phyloP scores from a whole-genome alignment of 495 filamentous ascomycete genomes.

The Amorphotheca resinae region DNA sequence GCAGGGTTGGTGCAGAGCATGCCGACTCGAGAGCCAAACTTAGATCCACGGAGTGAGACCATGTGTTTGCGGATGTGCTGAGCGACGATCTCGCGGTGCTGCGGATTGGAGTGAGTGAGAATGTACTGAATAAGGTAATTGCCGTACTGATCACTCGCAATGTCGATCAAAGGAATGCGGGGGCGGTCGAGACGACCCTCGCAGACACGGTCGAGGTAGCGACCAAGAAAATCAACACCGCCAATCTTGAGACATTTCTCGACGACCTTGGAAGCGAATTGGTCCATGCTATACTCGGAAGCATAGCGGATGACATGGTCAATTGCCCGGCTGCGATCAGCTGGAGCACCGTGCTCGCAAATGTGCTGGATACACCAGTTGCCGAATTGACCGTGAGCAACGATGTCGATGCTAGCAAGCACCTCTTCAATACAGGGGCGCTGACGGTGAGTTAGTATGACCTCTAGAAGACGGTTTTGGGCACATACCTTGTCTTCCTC shows the following conservation, averaged over 20 bases:
- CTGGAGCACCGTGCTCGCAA: constrained; percentile 88
- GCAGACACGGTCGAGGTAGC: constrained; percentile 88
- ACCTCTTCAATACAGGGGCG: constrained; percentile 96
- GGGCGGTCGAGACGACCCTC: constrained; percentile 83
- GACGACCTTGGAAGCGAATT: constrained; percentile 97
- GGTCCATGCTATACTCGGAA: constrained; percentile 96
- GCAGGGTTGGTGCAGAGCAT: constrained; percentile 98
- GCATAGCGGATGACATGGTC: constrained; percentile 90
- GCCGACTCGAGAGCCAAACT: constrained; percentile 94
- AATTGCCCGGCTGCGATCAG: constrained; percentile 82
- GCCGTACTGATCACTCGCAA: constrained; percentile 95
- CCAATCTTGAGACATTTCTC: constrained; percentile 99
- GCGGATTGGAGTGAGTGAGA: constrained; percentile 69
- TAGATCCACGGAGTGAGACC: constrained; percentile 96
- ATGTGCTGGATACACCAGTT: constrained; percentile 99
- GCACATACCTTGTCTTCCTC: constrained; percentile 87
- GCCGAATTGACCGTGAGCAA: constrained; percentile 96
- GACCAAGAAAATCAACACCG: constrained; percentile 76
- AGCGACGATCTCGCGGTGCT: constrained; percentile 86
- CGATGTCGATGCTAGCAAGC: constrained; percentile 81
- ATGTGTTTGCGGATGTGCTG: constrained; percentile 96
- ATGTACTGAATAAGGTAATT: constrained; percentile 98
- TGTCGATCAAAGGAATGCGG: constrained; percentile 94
- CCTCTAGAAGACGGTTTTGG: constrained; percentile 1
- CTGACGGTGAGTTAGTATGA: constrained; percentile 36